Evolutionary conservation across 257 asterid genomes (phyloP), one percentile per base, ranked within the genome.

Genomic region (Hygrophila difformis): DNA sequence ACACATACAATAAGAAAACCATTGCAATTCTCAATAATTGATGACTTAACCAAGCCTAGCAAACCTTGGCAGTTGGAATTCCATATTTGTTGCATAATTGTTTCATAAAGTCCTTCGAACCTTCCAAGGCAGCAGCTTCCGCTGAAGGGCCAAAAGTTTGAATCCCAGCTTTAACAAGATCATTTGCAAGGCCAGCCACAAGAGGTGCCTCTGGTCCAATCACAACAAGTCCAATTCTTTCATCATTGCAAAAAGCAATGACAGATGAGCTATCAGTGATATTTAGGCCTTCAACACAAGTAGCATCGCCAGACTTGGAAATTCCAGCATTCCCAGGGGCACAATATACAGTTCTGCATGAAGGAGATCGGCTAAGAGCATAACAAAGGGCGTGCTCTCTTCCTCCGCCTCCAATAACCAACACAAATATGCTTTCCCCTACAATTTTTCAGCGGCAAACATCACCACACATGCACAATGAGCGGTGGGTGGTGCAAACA

Each of bases 361-460:
- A 74, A 2, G 97, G 91, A 6, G 97, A 79, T 58, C 93, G 71
- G 53, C 69, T 62, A 12, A 88, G 63, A 23, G 97, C 89, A 34
- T 76, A 64, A 66, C 95, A 88, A 44, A 88, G 93, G 14, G 94
- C 89, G 11, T 88, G 97, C 53, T 88, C 97, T 65, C 97, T 74
- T 41, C 97, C 97, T 7, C 97, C 97, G 55, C 95, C 95, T 64
- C 97, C 97, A 60, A 88, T 81, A 37, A 88, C 95, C 74, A 88
- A 69, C 62, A 79, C 97, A 12, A 57, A 63, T 49, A 69, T 84
- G 61, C 84, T 84, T 55, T 84, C 83, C 18, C 53, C 97, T 78
- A 57, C 60, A 62, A 61, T 24, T 46, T 12, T 15, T 44, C 23
- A 43, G 36, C 21, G 18, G 16, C 7, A 14, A 7, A 49, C 16